Evolutionary conservation across 192 early-diverging fungal species (phyloP).

Genomic region (Podila minutissima): DNA sequence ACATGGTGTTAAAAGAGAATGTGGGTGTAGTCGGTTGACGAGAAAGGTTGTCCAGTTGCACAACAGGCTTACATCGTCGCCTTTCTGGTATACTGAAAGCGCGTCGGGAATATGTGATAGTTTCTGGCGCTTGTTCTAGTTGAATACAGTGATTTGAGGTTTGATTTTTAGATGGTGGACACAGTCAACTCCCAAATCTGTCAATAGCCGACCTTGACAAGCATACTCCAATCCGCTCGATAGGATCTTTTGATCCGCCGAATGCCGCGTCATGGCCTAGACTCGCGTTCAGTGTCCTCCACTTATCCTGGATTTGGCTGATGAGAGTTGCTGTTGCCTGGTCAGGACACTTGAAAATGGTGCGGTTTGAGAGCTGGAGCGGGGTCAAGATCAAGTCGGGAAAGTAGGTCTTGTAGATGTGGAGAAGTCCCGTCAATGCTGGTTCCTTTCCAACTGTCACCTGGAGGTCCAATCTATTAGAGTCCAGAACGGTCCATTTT

Average conservation of each 20-base stretch:
- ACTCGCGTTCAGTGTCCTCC: conserved; percentile 21
- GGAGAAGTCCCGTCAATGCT: conserved; percentile 54
- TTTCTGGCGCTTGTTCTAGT: conserved; percentile 54
- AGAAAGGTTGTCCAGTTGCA: not conserved
- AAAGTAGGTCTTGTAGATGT: conserved; percentile 58
- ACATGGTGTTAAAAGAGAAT: too few species aligned
- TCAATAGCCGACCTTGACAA: not conserved
- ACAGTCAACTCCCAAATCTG: too few species aligned
- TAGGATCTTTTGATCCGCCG: conserved; percentile 38
- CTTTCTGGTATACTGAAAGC: conserved; percentile 39
- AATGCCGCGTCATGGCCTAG: not conserved
- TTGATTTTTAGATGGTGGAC: not conserved
- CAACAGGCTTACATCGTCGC: conserved; percentile 22
- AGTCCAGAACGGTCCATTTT: too few species aligned
- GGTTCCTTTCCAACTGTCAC: conserved; percentile 51
- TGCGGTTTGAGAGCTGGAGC: conserved; percentile 23
- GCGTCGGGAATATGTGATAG: conserved; percentile 50
- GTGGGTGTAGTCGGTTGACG: not conserved
- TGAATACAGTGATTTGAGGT: not conserved
- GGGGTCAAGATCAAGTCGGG: conserved; percentile 53
- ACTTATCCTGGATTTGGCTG: conserved; percentile 42
- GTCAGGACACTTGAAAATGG: conserved; percentile 59
- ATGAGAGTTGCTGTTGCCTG: conserved; percentile 28
- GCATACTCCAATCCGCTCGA: conserved; percentile 19
- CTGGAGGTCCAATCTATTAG: conserved; percentile 50